Percentiles rank a stretch among this genome's conserved stretches.
These are phyloP conservation scores for Dendrocalamus sinicus DNA, from an alignment of 176 grass and related monocot genomes.

Conservation along the genomic window DNA sequence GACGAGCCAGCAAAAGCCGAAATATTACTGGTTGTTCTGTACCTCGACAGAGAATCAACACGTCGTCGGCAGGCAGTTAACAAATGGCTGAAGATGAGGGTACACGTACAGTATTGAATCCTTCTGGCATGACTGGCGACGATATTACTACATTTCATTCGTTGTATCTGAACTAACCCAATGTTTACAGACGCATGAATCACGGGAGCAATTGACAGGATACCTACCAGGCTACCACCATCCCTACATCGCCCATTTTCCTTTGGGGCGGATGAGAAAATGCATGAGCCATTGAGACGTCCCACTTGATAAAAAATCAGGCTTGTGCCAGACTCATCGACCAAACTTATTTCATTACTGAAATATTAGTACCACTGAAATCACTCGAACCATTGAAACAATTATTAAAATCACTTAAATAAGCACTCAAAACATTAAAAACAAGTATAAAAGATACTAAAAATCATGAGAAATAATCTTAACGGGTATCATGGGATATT, in stretches of 20 bases:
- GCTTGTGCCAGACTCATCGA: too few species aligned
- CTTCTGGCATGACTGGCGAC: background rate
- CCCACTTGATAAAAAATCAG: background rate
- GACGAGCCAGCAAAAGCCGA: background rate
- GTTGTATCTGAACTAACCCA: background rate
- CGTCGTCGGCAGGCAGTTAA: background rate
- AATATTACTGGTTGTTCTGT: background rate
- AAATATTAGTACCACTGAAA: background rate
- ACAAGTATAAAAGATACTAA: too few species aligned
- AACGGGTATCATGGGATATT: too few species aligned
- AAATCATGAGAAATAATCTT: too few species aligned
- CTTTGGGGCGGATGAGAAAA: too few species aligned
- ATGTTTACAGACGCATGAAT: conserved; percentile 35
- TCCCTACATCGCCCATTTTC: background rate
- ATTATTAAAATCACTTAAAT: background rate
- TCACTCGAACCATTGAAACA: background rate
- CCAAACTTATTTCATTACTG: background rate
- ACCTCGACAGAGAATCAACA: background rate
- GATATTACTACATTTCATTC: background rate
- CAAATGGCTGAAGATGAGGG: background rate
- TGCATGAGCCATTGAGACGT: conserved; percentile 31
- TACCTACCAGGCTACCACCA: conserved; percentile 34
- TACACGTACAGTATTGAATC: background rate
- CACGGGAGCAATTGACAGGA: conserved; percentile 39
- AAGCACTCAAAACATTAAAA: too few species aligned